phyloP scores from a whole-genome alignment of 2,329 filamentous ascomycete genomes.

The Hypoxylon sp. region DNA sequence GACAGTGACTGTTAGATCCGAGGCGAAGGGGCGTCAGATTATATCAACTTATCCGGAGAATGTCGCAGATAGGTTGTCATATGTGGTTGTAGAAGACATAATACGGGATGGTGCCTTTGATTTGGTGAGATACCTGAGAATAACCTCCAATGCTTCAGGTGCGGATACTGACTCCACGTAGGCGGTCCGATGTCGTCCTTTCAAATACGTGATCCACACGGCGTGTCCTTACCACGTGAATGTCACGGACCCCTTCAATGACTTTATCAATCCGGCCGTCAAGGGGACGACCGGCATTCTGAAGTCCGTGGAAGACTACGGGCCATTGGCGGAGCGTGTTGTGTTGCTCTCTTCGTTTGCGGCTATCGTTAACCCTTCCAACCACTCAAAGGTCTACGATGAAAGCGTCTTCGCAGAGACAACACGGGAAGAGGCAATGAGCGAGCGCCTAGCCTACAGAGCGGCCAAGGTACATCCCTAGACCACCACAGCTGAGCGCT shows the following conservation, averaged over 20 bases:
- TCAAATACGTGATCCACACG: constrained; percentile 6
- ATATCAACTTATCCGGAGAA: background rate
- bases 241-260: constrained; percentile 10
- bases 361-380: background rate
- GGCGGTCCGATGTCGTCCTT: constrained; percentile 4
- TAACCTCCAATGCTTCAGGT: background rate
- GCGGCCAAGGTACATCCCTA: background rate
- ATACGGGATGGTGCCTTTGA: background rate
- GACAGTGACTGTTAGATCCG: background rate
- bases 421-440: constrained; percentile 7
- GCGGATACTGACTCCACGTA: background rate
- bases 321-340: background rate
- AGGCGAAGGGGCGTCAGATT: background rate
- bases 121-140: background rate
- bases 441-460: background rate
- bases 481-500: no score
- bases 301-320: background rate
- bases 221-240: constrained; percentile 3
- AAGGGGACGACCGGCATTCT: background rate
- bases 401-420: background rate
- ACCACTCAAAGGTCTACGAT: background rate
- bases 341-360: constrained; percentile 1
- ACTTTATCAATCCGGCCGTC: constrained; percentile 5
- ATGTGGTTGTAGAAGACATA: background rate
- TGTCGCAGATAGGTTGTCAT: background rate